Percentiles rank a stretch among this genome's conserved stretches.
phyloP scores from a whole-genome alignment of 768 basidiomycete species.

The Agaricus subrufescens region DNA sequence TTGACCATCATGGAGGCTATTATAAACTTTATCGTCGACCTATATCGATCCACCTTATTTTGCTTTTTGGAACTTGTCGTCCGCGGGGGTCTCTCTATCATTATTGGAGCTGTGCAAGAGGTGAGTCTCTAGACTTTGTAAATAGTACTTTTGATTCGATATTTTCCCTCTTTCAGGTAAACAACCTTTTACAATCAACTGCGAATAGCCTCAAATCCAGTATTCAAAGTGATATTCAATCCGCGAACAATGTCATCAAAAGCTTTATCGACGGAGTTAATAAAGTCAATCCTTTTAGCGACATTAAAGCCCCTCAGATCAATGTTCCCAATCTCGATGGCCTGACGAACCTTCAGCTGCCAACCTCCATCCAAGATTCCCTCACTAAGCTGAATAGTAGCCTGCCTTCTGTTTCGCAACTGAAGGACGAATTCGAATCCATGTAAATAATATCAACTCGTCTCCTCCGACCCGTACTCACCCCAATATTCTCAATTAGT shows the following conservation, averaged over 20 bases:
- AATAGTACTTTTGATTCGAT: not conserved
- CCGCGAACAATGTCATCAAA: constrained; percentile 67
- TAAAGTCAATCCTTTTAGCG: constrained; percentile 67
- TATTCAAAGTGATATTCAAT: constrained; percentile 66
- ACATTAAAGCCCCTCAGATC: constrained; percentile 69
- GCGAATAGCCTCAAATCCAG: constrained; percentile 57
- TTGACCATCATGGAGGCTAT: constrained; percentile 84
- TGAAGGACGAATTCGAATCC: constrained; percentile 62
- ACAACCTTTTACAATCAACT: constrained; percentile 56
- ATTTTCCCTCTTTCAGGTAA: constrained; percentile 46
- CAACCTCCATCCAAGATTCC: constrained; percentile 67
- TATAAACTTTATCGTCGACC: constrained; percentile 88
- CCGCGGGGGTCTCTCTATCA: constrained; percentile 69
- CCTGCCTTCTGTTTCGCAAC: constrained; percentile 70
- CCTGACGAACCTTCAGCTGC: constrained; percentile 77
- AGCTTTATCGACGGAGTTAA: constrained; percentile 65
- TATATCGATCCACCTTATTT: constrained; percentile 89
- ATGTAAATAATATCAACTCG: constrained; percentile 45
- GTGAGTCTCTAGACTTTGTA: constrained; percentile 36
- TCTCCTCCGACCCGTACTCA: not conserved
- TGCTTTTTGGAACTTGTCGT: constrained; percentile 92
- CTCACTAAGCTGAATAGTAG: constrained; percentile 76
- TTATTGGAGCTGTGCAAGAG: constrained; percentile 81
- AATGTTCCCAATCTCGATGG: constrained; percentile 67
- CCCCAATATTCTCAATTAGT: constrained; percentile 28